Conservation (phyloP, 768 basidiomycete genomes). For the Sporobolomyces phaffii region DNA sequence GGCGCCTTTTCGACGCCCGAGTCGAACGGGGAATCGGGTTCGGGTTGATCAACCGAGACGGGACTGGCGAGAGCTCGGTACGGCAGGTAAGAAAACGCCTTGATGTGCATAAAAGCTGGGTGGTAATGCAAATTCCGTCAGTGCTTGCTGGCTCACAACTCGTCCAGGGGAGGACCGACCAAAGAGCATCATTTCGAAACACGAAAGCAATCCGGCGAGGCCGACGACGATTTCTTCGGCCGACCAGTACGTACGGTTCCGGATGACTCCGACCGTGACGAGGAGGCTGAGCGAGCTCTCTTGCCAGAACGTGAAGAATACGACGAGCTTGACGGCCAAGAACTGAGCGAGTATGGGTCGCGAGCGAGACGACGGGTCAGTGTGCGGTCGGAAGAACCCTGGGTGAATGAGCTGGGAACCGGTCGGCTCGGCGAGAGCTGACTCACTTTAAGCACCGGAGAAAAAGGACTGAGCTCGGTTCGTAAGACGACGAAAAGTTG, state of each 20-base stretch:
- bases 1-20: not conserved
- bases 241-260: slow-evolving; percentile 53
- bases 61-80: slow-evolving; percentile 48
- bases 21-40: too few species aligned
- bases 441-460: slow-evolving; percentile 59
- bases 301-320: slow-evolving; percentile 59
- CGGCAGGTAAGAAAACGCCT: slow-evolving; percentile 64
- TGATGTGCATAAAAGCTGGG: slow-evolving; percentile 61
- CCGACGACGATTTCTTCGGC: slow-evolving; percentile 68
- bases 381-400: too few species aligned
- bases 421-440: not conserved
- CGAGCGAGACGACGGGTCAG: not conserved
- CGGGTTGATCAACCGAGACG: not conserved
- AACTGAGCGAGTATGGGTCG: not conserved
- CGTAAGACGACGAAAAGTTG: slow-evolving; percentile 63
- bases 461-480: slow-evolving; percentile 55
- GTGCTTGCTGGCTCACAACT: too few species aligned
- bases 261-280: slow-evolving; percentile 58
- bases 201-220: slow-evolving; percentile 62
- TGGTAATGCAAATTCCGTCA: too few species aligned
- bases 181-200: slow-evolving; percentile 61
- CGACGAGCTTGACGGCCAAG: slow-evolving; percentile 21
- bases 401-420: too few species aligned
- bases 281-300: slow-evolving; percentile 58
- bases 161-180: too few species aligned